Evolutionary conservation across 2,329 filamentous ascomycete genomes (phyloP), one percentile per base, ranked within the genome.

Genomic region (Berkeleyomyces rouxiae): DNA sequence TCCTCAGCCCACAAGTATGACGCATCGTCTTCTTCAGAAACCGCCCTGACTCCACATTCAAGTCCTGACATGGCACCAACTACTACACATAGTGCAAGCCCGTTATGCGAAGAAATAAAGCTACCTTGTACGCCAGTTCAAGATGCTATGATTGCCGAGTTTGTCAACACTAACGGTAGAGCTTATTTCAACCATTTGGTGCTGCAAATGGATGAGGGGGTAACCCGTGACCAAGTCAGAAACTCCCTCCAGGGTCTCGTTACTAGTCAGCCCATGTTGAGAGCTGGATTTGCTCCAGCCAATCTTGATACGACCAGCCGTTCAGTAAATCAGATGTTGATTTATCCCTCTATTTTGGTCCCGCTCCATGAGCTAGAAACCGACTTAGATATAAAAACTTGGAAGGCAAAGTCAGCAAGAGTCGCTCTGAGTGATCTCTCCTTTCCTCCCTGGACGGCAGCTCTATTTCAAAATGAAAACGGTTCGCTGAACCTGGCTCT

Each of bases 101-200:
- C 11, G 7, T 7, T 13, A 7, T 39, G 33, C 3, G 16, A 44
- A 58, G 37, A 44, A 3, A 68, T 69, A 43, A 62, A 72, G 11
- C 4, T 66, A 1, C 65, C 49, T 33, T 95, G 89, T 70, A 95
- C 90, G 0, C 78, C 86, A 0, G 76, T 90, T 0, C 91, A 96
- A 68, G 80, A 82, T 58, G 89, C 88, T 0, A 90, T 96, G 80
- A 70, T 96, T 59, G 84, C 84, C 0, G 83, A 88, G 16, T 95
- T 87, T 66, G 69, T 87, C 16, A 79, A 83, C 61, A 88, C 86
- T 0, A 71, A 79, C 0, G 88, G 88, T 0, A 69, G 73, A 2
- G 74, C 86, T 43, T 96, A 96, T 69, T 81, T 95, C 69, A 96
- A 95, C 68, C 82, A 83, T 64, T 73, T 90, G 44, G 75, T 77